Base-by-base conservation (phyloP, 164 flowering plant species). In the Aristolochia californica region DNA sequence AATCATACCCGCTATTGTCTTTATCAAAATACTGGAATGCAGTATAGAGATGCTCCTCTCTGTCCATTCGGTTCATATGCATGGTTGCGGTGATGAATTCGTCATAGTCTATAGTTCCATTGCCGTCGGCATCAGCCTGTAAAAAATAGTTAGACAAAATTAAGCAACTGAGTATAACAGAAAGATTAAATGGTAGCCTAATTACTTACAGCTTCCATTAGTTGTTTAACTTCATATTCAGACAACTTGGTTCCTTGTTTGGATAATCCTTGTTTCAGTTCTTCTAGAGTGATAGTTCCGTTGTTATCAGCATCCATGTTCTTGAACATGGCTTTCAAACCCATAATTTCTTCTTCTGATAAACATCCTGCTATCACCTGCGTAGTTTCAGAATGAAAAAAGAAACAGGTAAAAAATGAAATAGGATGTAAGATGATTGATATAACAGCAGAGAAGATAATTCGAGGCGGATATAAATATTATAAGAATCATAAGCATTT, bases 281-380 rank as follows among this genome's bases (percentile, higher is more conserved):
- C 98, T 72, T 88, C 98, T 21, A 88, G 75, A 17, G 98, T 91
- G 59, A 88, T 91, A 0, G 95, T 91, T 3, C 98, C 98, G 59
- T 84, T 91, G 58, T 77, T 83, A 53, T 91, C 98, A 2, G 90
- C 68, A 58, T 91, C 98, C 74, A 91, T 91, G 62, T 79, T 76
- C 75, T 75, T 88, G 74, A 91, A 88, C 98, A 88, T 88, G 64
- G 80, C 68, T 66, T 91, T 91, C 64, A 91, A 57, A 28, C 94
- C 98, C 82, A 72, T 85, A 65, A 91, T 91, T 72, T 91, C 98
- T 79, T 91, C 98, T 66, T 91, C 98, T 10, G 98, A 91, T 50
- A 91, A 66, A 61, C 95, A 84, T 1, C 95, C 96, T 10, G 98
- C 96, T 47, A 91, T 88, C 13, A 91, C 95, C 98, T 91, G 45